Evolutionary conservation across 768 basidiomycete species (phyloP), one percentile per base, ranked within the genome.

Genomic region (Calocera viscosa): DNA sequence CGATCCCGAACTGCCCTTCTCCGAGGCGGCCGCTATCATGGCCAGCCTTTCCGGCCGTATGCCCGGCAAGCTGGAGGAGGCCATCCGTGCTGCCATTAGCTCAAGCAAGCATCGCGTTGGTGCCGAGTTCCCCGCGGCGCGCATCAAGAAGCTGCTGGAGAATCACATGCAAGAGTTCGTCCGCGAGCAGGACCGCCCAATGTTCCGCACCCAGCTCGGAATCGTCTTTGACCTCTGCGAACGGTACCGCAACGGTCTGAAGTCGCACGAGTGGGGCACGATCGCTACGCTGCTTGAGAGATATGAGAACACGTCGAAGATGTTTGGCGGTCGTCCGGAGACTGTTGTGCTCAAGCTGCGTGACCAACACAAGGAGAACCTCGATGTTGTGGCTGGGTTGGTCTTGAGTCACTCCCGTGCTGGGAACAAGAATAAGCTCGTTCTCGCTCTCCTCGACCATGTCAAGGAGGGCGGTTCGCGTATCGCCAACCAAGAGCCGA

Each of bases 371-470:
- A 95, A 94, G 79, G 91, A 94, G 69, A 82, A 93, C 71, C 84
- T 96, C 39, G 94, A 97, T 76, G 86, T 87, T 67, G 96, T 91
- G 35, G 87, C 89, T 53, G 82, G 82, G 53, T 80, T 94, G 33
- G 92, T 98, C 19, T 82, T 98, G 64, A 95, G 94, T 67, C 96
- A 99, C 77, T 91, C 93, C 80, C 95, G 94, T 78, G 93, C 91
- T 8, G 88, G 90, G 70, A 86, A 88, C 78, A 98, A 98, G 80
- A 86, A 86, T 70, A 93, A 91, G 74, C 82, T 98, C 64, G 83
- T 96, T 49, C 82, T 95, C 63, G 83, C 86, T 19, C 80, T 98
- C 49, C 83, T 98, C 41, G 94, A 98, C 71, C 84, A 94, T 72
- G 84, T 98, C 79, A 96, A 96, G 79, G 81, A 81, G 34, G 86